Conservation (phyloP, 2,329 filamentous ascomycete genomes). For the Dendrostoma leiphaemia region DNA sequence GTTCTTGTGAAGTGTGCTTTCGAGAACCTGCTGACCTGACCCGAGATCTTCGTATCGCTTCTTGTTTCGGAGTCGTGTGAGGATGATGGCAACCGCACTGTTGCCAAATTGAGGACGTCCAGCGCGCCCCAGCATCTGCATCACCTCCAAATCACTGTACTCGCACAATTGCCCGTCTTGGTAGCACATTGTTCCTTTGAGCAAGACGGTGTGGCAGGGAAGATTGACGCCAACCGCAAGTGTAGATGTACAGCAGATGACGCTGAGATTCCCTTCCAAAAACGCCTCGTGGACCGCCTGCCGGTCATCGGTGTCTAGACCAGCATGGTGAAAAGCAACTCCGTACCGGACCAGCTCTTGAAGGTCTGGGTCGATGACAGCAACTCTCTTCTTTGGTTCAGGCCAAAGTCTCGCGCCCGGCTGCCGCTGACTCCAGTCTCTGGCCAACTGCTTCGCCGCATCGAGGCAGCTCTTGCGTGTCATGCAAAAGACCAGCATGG, state of each 20-base stretch:
- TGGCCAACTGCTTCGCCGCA: conserved; percentile 66
- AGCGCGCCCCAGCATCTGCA: conserved; percentile 87
- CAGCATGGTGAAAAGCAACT: conserved; percentile 82
- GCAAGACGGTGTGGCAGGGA: conserved; percentile 77
- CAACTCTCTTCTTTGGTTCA: conserved; percentile 48
- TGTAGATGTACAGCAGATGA: conserved; percentile 87
- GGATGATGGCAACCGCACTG: conserved; percentile 73
- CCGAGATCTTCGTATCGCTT: conserved; percentile 70
- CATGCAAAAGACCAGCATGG: conserved; percentile 80
- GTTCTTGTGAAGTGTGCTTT: conserved; percentile 77
- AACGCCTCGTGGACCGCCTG: conserved; percentile 66
- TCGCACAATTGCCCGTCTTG: conserved; percentile 61
- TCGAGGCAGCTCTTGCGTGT: conserved; percentile 68
- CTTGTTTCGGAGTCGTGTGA: conserved; percentile 67
- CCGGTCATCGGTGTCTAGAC: conserved; percentile 64
- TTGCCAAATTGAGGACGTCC: conserved; percentile 81
- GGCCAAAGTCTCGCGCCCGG: conserved; percentile 60
- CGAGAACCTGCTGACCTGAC: conserved; percentile 69
- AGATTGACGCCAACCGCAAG: conserved; percentile 81
- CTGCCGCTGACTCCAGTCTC: conserved; percentile 57
- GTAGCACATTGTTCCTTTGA: conserved; percentile 75
- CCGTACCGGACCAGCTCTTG: conserved; percentile 50
- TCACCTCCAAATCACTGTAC: conserved; percentile 79
- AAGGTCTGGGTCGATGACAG: conserved; percentile 58
- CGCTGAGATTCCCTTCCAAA: conserved; percentile 66